Evolutionary conservation across 108 stramenopile genomes (phyloP).

Genomic region (Cylindrotheca closterium): DNA sequence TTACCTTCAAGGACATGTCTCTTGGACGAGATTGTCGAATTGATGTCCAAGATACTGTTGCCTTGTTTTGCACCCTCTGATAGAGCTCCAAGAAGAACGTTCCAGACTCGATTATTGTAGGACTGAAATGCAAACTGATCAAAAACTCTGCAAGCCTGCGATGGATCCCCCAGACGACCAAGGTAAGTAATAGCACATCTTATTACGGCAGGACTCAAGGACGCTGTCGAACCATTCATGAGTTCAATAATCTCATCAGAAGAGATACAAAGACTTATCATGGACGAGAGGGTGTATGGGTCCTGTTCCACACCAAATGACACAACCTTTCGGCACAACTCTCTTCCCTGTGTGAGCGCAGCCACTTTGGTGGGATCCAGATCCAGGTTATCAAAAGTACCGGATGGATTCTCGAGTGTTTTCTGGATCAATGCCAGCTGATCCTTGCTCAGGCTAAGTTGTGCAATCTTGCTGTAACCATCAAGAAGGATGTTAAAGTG

Average conservation of each 20-base stretch:
- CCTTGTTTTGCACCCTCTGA: constrained; percentile 17
- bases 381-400: background rate
- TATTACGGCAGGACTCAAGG: constrained; percentile 42
- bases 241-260: constrained; percentile 45
- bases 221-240: constrained; percentile 20
- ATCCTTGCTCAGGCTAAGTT: background rate
- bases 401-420: background rate
- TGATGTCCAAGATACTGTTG: constrained; percentile 8
- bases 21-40: background rate
- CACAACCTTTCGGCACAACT: constrained; percentile 53
- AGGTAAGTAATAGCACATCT: constrained; percentile 58
- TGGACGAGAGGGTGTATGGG: constrained; percentile 53
- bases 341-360: constrained; percentile 29
- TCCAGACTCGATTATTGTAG: constrained; percentile 50
- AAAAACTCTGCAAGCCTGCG: constrained; percentile 67
- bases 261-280: constrained; percentile 56
- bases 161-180: constrained; percentile 58
- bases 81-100: constrained; percentile 62
- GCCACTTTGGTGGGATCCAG: background rate
- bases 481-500: constrained; percentile 78
- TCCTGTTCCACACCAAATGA: constrained; percentile 42
- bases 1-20: background rate
- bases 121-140: constrained; percentile 30
- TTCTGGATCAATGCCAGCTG: background rate
- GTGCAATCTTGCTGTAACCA: constrained; percentile 41